These are phyloP conservation scores for Tetrahymena thermophila DNA, from an alignment of 73 alveolate species.

Conservation along the genomic window DNA sequence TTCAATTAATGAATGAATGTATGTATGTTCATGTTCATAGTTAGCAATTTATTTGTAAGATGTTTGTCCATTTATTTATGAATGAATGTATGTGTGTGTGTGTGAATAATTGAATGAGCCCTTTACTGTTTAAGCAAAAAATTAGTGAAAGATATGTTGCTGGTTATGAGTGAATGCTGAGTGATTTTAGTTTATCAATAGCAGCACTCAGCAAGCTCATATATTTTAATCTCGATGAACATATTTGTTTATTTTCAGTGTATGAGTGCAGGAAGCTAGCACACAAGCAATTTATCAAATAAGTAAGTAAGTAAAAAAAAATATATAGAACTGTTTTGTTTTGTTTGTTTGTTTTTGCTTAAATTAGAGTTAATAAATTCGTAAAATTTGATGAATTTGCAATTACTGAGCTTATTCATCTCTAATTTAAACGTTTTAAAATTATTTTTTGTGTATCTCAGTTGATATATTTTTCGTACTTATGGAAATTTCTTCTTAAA, in stretches of 20 bases:
- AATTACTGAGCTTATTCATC: not conserved
- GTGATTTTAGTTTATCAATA: no score
- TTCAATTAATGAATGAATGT: not conserved
- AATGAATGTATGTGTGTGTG: not conserved
- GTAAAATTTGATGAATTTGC: not conserved
- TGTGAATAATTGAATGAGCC: not conserved
- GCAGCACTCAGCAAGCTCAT: no score
- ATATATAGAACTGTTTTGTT: not conserved
- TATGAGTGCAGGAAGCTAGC: not conserved
- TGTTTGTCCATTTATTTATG: not conserved
- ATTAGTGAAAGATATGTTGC: no score
- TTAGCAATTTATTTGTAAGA: not conserved
- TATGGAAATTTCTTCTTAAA: conserved; percentile 52
- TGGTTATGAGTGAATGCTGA: no score
- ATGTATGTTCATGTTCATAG: not conserved
- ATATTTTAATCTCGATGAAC: not conserved
- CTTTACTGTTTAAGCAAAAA: not conserved
- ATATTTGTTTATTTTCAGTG: no score
- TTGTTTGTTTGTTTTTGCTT: not conserved
- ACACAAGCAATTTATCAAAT: not conserved
- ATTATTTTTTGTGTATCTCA: not conserved
- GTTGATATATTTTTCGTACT: conserved; percentile 48
- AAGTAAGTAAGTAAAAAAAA: not conserved
- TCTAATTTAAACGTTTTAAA: not conserved
- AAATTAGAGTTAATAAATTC: not conserved